A percentile compares a stretch with the other conserved stretches of the same genome.
These are phyloP conservation scores for Pythium volutum DNA, from an alignment of 352 stramenopile genomes.

Conservation along the genomic window DNA sequence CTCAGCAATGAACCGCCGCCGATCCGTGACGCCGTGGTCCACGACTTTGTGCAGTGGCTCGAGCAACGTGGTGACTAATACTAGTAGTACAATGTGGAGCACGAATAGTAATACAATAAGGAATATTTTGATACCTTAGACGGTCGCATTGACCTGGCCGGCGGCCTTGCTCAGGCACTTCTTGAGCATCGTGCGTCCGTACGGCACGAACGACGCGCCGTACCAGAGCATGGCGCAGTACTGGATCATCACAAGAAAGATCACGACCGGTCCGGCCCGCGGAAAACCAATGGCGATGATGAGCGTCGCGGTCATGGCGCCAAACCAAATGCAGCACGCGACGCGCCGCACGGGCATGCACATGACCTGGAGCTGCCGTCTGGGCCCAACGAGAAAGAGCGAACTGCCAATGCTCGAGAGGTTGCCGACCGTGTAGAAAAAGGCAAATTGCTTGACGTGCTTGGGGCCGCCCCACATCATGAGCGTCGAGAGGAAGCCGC, in stretches of 20 bases:
- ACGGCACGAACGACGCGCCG: constrained; percentile 77
- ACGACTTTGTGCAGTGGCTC: constrained; percentile 74
- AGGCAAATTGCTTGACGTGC: constrained; percentile 83
- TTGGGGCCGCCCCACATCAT: constrained; percentile 78
- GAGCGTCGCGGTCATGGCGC: constrained; percentile 66
- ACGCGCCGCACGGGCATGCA: constrained; percentile 79
- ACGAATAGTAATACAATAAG: neutral
- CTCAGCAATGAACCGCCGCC: constrained; percentile 65
- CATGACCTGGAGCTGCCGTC: constrained; percentile 77
- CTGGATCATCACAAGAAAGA: constrained; percentile 74
- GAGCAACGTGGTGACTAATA: constrained; percentile 28
- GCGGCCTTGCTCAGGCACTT: constrained; percentile 60
- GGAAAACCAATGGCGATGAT: constrained; percentile 76
- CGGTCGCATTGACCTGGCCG: constrained; percentile 33
- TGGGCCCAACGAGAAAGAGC: constrained; percentile 71
- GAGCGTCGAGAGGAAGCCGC: constrained; percentile 71
- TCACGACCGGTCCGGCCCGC: constrained; percentile 56
- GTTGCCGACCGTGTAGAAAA: constrained; percentile 85
- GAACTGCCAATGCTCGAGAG: constrained; percentile 78
- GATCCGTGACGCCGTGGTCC: constrained; percentile 59
- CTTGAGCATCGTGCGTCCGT: constrained; percentile 73
- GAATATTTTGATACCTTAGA: constrained; percentile 6
- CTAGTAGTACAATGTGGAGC: neutral
- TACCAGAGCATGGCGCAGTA: constrained; percentile 85
- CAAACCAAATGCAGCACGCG: constrained; percentile 77